phyloP scores from a whole-genome alignment of 257 asterid genomes.

The Solanum dulcamara region DNA sequence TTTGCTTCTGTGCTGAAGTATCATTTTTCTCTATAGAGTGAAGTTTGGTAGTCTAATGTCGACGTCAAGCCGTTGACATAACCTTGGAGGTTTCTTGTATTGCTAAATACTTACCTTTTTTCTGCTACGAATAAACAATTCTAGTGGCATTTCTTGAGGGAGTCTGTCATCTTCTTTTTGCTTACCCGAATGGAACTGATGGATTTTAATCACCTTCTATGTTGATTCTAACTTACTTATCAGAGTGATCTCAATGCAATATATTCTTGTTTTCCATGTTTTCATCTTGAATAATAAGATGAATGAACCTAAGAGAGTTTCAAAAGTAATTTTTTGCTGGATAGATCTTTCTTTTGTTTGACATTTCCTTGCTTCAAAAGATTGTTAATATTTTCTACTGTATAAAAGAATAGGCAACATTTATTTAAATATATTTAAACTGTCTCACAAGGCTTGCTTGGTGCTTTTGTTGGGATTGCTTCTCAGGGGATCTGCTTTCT shows the following conservation, averaged over 20 bases:
- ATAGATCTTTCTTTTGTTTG: not conserved
- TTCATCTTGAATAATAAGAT: not conserved
- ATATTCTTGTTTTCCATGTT: not conserved
- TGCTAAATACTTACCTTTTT: not conserved
- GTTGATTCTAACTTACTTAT: not conserved
- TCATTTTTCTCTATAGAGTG: not conserved
- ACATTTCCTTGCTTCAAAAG: not conserved
- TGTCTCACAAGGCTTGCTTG: not conserved
- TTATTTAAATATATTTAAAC: not conserved
- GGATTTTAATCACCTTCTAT: not conserved
- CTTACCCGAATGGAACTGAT: not conserved
- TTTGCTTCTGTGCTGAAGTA: not conserved
- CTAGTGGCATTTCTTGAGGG: not conserved
- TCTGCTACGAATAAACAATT: not conserved
- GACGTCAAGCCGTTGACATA: not conserved
- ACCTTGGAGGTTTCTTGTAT: not conserved
- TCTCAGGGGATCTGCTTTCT: not conserved
- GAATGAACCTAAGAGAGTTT: not conserved
- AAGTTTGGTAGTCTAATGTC: not conserved
- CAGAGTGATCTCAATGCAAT: not conserved
- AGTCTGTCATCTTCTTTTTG: not conserved
- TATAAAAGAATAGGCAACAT: not conserved
- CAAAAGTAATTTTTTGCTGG: not conserved
- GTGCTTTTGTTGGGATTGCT: not conserved
- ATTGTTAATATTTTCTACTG: not conserved